These are phyloP conservation scores for Leptodermis oblonga DNA, from an alignment of 257 asterid species.

Conservation along the genomic window DNA sequence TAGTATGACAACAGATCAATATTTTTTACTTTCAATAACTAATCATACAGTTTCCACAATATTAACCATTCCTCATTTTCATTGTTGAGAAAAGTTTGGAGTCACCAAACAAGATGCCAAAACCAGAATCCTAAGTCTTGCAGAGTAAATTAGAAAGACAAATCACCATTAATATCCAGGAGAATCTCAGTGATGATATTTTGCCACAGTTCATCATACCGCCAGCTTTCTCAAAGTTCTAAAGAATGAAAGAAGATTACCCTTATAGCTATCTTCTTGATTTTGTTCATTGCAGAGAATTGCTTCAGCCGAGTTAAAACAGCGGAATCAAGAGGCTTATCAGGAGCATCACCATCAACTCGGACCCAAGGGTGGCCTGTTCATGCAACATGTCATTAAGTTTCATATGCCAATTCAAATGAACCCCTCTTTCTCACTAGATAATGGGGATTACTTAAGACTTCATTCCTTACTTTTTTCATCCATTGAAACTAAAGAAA, in stretches of 20 bases:
- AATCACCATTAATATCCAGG: not conserved
- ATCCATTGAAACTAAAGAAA: not conserved
- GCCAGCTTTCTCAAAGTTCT: not conserved
- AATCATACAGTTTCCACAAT: not conserved
- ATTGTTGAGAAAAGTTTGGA: not conserved
- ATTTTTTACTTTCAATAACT: not conserved
- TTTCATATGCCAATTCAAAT: not conserved
- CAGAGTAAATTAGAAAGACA: not conserved
- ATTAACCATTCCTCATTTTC: not conserved
- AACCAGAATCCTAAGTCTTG: not conserved
- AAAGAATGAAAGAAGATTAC: slow-evolving; percentile 24
- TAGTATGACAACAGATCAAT: not conserved
- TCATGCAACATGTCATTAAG: not conserved
- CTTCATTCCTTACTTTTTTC: not conserved
- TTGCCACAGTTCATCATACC: not conserved
- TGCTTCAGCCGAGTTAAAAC: slow-evolving; percentile 43
- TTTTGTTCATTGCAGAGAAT: slow-evolving; percentile 45
- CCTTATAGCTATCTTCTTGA: slow-evolving; percentile 44
- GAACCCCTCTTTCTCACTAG: not conserved
- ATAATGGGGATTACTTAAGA: not conserved
- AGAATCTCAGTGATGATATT: not conserved
- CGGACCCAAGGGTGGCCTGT: slow-evolving; percentile 45
- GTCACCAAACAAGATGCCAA: not conserved
- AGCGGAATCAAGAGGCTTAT: slow-evolving; percentile 50
- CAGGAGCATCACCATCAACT: slow-evolving; percentile 36